Evolutionary conservation across 2,329 filamentous ascomycete genomes (phyloP).

Genomic region (Helicocarpus griseus): DNA sequence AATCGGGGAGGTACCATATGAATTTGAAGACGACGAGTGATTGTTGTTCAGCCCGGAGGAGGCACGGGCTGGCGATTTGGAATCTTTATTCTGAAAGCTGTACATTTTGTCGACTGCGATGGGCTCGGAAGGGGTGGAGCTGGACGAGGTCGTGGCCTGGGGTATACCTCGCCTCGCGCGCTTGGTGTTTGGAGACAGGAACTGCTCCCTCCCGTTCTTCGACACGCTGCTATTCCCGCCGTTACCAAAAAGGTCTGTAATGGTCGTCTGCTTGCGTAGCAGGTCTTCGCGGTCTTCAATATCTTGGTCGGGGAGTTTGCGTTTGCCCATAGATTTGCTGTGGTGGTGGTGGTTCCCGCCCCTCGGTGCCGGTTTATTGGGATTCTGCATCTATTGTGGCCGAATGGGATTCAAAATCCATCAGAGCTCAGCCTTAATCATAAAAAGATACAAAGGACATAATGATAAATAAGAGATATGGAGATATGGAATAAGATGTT

Average conservation of each 20-base stretch:
- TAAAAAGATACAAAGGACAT: neutral
- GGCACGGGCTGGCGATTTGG: slow-evolving; percentile 26
- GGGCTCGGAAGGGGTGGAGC: neutral
- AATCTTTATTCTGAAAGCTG: slow-evolving; percentile 34
- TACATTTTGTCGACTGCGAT: slow-evolving; percentile 43
- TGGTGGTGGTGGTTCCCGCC: slow-evolving; percentile 31
- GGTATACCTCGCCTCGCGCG: slow-evolving; percentile 17
- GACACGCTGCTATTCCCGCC: slow-evolving; percentile 10
- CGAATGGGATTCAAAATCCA: slow-evolving; percentile 2
- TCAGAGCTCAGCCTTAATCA: slow-evolving; percentile 1
- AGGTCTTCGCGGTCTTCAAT: slow-evolving; percentile 24
- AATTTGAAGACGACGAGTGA: slow-evolving; percentile 18
- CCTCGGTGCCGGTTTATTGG: slow-evolving; percentile 27
- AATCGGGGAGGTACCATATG: slow-evolving; percentile 8
- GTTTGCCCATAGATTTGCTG: slow-evolving; percentile 31
- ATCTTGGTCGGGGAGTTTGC: slow-evolving; percentile 24
- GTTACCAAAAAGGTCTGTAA: slow-evolving; percentile 36
- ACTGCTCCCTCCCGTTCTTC: slow-evolving; percentile 14
- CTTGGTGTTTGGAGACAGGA: slow-evolving; percentile 30
- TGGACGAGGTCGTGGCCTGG: neutral
- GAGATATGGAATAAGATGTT: too few relatives aligned
- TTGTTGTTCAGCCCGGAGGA: too few relatives aligned
- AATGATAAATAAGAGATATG: neutral
- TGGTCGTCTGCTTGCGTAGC: slow-evolving; percentile 26
- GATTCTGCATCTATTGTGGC: slow-evolving; percentile 35